Evolutionary conservation across 129 eudicot species (phyloP), one percentile per base, ranked within the genome.

Genomic region (Dittrichia graveolens): DNA sequence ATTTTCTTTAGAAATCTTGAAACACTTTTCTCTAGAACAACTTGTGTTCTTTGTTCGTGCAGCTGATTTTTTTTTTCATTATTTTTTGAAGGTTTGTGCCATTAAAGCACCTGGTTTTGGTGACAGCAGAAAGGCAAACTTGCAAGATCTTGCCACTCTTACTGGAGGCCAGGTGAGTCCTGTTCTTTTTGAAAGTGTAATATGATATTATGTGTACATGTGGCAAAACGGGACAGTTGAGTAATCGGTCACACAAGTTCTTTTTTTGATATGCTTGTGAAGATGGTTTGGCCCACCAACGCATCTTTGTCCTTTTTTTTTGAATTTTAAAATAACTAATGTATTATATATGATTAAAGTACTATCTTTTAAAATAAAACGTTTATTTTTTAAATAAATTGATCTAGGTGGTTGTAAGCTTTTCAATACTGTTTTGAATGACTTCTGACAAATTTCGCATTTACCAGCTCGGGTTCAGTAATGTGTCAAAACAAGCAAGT

Each of bases 61-160:
- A 52, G 52, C 79, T 63, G 13, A 53, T 63, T 31, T 9, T 61
- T 73, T 19, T 31, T 40, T 42, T 78, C 2, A 0, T 24, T 24
- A 0, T 24, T 24, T 24, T 24, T 24, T 2, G 31, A 24, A 90
- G 96, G 87, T 91, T 52, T 91, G 97, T 65, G 95, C 97, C 35
- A 75, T 91, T 12, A 91, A 91, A 84, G 97, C 97, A 41, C 97
- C 97, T 67, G 97, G 97, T 11, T 91, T 91, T 79, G 97, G 97
- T 67, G 97, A 91, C 65, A 88, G 82, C 79, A 85, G 95, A 67
- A 91, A 91, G 74, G 78, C 97, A 46, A 80, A 42, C 64, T 71
- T 91, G 75, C 89, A 88, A 80, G 97, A 91, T 85, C 95, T 91
- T 40, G 92, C 97, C 56, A 83, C 78, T 61, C 80, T 91, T 53